A percentile compares a stretch with the other conserved stretches of the same genome.
These are phyloP conservation scores for Termitomyces sp. DNA, from an alignment of 1,284 basidiomycete genomes.

Conservation along the genomic window DNA sequence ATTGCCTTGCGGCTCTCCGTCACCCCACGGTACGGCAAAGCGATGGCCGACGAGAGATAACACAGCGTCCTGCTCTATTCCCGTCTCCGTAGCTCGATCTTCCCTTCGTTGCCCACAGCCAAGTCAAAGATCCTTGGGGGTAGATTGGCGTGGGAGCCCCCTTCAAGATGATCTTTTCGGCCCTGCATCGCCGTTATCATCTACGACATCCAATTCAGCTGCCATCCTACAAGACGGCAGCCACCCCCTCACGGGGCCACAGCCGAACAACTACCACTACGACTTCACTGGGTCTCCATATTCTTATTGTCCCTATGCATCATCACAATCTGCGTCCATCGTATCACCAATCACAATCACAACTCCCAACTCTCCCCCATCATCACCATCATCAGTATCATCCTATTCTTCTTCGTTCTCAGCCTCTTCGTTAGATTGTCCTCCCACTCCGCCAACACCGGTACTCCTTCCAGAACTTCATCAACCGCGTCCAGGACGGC, in stretches of 20 bases:
- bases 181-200: conserved; percentile 10
- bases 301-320: conserved; percentile 1
- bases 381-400: conserved; percentile 11
- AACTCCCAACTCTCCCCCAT: conserved; percentile 11
- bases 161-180: conserved; percentile 11
- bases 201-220: conserved; percentile 3
- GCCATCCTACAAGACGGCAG: conserved; percentile 1
- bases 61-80: conserved; percentile 3
- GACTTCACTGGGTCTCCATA: conserved; percentile 4
- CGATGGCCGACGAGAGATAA: conserved; percentile 9
- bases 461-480: conserved; percentile 26
- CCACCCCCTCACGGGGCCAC: neutral
- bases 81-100: conserved; percentile 13
- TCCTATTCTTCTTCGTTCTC: conserved; percentile 10
- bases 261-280: conserved; percentile 7
- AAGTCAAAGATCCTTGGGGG: conserved; percentile 1
- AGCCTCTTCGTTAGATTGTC: neutral
- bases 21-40: neutral
- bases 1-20: neutral
- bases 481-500: conserved; percentile 51
- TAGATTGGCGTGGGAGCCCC: conserved; percentile 8
- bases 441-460: conserved; percentile 24
- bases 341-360: conserved; percentile 16
- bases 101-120: conserved; percentile 3
- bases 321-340: neutral